Percentiles rank a stretch among this genome's conserved stretches.
These are phyloP conservation scores for Fraxinus sp. DNA, from an alignment of 305 asterid species.

Conservation along the genomic window DNA sequence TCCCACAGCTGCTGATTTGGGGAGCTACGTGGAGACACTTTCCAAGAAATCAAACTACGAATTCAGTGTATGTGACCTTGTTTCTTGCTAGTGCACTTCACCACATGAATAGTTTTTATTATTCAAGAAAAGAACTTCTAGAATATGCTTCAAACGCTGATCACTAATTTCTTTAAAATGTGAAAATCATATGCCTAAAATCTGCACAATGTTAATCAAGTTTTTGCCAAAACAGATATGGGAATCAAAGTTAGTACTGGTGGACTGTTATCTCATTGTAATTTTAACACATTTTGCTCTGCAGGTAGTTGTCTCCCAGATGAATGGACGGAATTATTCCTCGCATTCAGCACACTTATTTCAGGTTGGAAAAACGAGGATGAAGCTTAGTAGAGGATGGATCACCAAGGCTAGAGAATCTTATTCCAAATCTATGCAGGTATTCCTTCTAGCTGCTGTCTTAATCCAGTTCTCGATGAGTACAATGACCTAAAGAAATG, in stretches of 20 bases:
- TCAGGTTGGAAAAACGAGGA: conserved; percentile 82
- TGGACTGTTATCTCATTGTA: neutral
- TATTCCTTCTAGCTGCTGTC: conserved; percentile 19
- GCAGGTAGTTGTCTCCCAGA: conserved; percentile 87
- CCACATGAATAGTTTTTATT: neutral
- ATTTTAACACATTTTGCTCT: conserved; percentile 17
- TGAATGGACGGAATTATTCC: conserved; percentile 88
- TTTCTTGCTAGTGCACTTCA: conserved; percentile 1
- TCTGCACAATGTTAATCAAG: neutral
- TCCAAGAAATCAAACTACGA: conserved; percentile 64
- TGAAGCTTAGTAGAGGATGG: conserved; percentile 94
- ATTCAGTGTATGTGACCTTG: conserved; percentile 63
- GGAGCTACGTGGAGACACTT: conserved; percentile 67
- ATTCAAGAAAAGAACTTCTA: neutral
- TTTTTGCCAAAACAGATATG: neutral
- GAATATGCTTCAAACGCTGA: neutral
- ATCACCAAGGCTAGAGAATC: conserved; percentile 96
- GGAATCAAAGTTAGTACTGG: neutral
- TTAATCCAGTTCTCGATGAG: neutral
- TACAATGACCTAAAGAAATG: neutral
- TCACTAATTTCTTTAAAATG: neutral
- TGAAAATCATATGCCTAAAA: neutral
- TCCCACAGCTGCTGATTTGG: conserved; percentile 69
- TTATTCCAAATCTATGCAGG: conserved; percentile 89
- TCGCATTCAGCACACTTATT: conserved; percentile 73